phyloP scores from a whole-genome alignment of 2,329 filamentous ascomycete species.

The Coleophoma cylindrospora region DNA sequence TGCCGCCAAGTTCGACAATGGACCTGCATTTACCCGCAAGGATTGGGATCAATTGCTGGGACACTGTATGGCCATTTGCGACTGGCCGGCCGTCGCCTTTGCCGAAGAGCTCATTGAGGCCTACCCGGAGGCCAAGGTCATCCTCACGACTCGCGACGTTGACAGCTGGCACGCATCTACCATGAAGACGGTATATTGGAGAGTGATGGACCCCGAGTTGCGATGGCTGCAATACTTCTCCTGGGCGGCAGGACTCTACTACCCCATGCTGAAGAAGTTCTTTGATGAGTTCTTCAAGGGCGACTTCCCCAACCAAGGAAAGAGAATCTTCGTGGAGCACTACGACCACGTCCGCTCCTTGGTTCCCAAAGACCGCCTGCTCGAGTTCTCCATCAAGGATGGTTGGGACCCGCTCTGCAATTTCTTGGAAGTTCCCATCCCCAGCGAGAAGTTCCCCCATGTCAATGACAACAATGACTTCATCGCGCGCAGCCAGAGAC shows the following conservation, averaged over 20 bases:
- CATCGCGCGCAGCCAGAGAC: constrained; percentile 35
- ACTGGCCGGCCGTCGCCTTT: constrained; percentile 65
- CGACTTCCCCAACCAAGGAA: constrained; percentile 61
- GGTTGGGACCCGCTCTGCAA: constrained; percentile 41
- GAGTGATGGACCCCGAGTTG: constrained; percentile 58
- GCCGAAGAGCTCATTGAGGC: constrained; percentile 65
- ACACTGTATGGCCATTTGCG: constrained; percentile 62
- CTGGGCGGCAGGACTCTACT: constrained; percentile 64
- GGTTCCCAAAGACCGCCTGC: constrained; percentile 34
- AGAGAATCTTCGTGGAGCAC: constrained; percentile 54
- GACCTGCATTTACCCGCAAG: constrained; percentile 54
- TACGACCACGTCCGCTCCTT: constrained; percentile 45
- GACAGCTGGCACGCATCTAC: constrained; percentile 51
- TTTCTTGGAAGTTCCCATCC: constrained; percentile 29
- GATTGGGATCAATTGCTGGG: constrained; percentile 67
- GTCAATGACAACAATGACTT: constrained; percentile 44
- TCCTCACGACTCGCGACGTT: constrained; percentile 62
- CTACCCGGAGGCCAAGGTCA: constrained; percentile 68
- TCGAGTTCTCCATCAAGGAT: constrained; percentile 36
- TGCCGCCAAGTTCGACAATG: constrained; percentile 55
- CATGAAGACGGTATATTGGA: constrained; percentile 65
- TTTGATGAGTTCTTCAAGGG: constrained; percentile 64
- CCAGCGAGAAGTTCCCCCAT: constrained; percentile 34
- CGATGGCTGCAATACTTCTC: constrained; percentile 48
- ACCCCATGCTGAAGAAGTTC: constrained; percentile 66